Evolutionary conservation across 108 stramenopile species (phyloP).

Genomic region (Cyclostephanos tholiformis): DNA sequence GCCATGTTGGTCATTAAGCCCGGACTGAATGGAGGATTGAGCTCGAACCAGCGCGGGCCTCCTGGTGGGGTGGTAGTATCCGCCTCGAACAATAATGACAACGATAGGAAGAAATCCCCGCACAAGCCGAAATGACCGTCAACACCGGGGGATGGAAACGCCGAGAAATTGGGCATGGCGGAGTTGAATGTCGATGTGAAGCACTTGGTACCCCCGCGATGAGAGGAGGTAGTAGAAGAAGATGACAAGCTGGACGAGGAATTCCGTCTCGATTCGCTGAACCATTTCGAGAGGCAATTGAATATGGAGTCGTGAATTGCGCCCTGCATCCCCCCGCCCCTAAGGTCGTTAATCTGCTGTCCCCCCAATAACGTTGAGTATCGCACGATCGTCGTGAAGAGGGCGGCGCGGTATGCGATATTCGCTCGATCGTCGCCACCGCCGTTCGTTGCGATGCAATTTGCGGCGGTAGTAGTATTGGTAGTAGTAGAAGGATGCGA

Average conservation of each 20-base stretch:
- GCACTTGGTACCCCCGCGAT: constrained; percentile 51
- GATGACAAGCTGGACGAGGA: neutral
- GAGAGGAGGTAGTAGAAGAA: too few species aligned
- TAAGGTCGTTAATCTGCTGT: constrained; percentile 58
- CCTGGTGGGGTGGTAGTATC: constrained; percentile 6
- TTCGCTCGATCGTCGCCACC: constrained; percentile 23
- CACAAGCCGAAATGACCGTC: constrained; percentile 81
- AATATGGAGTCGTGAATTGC: constrained; percentile 71
- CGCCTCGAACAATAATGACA: neutral
- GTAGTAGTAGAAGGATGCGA: too few species aligned
- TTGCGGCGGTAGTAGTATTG: too few species aligned
- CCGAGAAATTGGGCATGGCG: constrained; percentile 50
- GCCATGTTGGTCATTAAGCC: constrained; percentile 70
- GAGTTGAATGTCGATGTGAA: constrained; percentile 80
- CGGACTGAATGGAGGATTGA: constrained; percentile 81
- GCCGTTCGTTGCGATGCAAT: too few species aligned
- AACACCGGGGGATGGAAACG: constrained; percentile 63
- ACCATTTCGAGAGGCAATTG: constrained; percentile 47
- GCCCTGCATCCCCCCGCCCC: constrained; percentile 87
- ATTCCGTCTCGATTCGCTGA: constrained; percentile 9
- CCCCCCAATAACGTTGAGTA: constrained; percentile 77
- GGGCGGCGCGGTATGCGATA: constrained; percentile 56
- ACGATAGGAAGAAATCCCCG: constrained; percentile 58
- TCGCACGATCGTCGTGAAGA: constrained; percentile 63
- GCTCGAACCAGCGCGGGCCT: constrained; percentile 62